Percentiles rank a stretch among this genome's conserved stretches.
These are phyloP conservation scores for Cadophora sp. DNA, from an alignment of 2,329 filamentous ascomycete genomes.

Conservation along the genomic window DNA sequence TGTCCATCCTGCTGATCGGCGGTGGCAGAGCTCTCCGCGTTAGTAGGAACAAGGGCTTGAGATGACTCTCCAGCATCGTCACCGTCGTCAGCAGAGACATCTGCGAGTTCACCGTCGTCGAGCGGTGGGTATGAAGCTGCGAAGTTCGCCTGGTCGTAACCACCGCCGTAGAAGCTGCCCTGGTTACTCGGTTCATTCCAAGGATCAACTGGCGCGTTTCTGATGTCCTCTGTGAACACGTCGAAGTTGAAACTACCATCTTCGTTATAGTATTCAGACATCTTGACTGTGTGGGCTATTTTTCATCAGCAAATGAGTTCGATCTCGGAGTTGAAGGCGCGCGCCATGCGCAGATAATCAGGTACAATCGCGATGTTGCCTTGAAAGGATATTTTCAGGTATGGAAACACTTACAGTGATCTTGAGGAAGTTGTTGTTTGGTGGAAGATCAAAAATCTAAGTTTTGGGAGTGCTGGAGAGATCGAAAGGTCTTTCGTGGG, in stretches of 20 bases:
- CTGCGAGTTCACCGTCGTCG: no score
- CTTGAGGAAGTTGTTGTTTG: not conserved
- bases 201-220: no score
- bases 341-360: not conserved
- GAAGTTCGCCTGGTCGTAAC: no score
- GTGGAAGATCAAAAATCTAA: not conserved
- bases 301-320: not conserved
- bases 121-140: no score
- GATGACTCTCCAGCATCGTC: no score
- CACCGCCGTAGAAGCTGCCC: not conserved
- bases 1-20: no score
- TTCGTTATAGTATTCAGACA: slow-evolving; percentile 4
- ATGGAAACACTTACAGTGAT: not conserved
- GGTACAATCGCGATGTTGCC: no score
- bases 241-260: not conserved
- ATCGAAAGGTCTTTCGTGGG: not conserved
- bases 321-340: not conserved
- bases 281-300: not conserved
- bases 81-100: no score
- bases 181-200: not conserved
- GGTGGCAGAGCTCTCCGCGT: no score
- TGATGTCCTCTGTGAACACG: not conserved
- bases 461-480: not conserved
- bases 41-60: no score
- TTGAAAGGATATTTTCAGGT: not conserved